Base-by-base conservation (phyloP, 164 flowering plant species). In the Platanus orientalis region DNA sequence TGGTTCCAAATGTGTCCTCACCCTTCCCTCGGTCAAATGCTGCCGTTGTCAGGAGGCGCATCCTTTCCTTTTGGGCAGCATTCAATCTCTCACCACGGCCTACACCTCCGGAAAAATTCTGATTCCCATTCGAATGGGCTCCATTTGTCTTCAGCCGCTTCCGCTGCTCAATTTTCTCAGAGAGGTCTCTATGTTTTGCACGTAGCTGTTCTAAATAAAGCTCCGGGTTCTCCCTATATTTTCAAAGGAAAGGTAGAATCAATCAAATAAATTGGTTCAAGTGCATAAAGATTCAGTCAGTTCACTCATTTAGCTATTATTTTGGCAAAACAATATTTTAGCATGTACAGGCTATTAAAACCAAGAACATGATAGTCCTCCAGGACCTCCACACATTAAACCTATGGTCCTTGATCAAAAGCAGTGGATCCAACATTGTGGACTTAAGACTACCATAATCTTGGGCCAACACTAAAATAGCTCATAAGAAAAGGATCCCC, bases 21-120 rank as follows among this genome's bases (percentile, higher is more conserved):
- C 96, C 99, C 76, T 95, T 95, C 36, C 99, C 98, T 42, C 97
- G 78, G 72, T 95, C 99, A 78, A 88, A 95, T 29, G 97, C 99
- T 62, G 99, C 99, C 17, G 97, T 87, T 28, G 99, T 87, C 61
- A 95, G 69, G 32, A 95, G 95, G 48, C 98, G 98, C 99, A 95
- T 90, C 68, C 98, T 84, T 72, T 95, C 99, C 64, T 86, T 92
- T 72, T 95, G 94, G 45, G 96, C 93, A 64, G 98, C 87, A 79
- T 78, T 95, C 66, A 90, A 63, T 66, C 99, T 84, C 82, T 94
- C 99, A 54, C 99, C 97, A 65, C 97, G 96, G n/a, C 99, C 99
- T 62, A 91, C 92, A 40, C 87, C 90, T 58, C 96, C 95, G 28
- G 94, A 80, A 4, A 54, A 23, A 63, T 70, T 81, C 55, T 78